Base-by-base conservation (phyloP, 1,284 basidiomycete genomes). In the Microbotryomycetes sp. region DNA sequence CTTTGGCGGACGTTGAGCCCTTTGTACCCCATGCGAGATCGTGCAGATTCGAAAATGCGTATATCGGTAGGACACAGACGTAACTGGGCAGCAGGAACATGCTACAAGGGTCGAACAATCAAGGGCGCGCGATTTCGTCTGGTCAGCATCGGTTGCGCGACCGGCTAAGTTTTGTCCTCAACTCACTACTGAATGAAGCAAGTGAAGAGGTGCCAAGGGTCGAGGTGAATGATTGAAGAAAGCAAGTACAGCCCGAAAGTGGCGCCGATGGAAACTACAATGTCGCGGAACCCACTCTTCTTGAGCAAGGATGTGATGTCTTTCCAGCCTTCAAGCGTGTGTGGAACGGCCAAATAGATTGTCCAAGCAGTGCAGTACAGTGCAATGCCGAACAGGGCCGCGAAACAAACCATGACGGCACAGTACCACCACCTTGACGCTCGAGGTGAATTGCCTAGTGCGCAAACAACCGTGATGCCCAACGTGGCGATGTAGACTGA, bases 141-240 rank as follows among this genome's bases (percentile, higher is more conserved):
- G n/a, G n/a, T n/a, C n/a, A n/a, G n/a, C n/a, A n/a, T n/a, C n/a
- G n/a, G n/a, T n/a, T n/a, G n/a, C n/a, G n/a, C n/a, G n/a, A n/a
- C n/a, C n/a, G n/a, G n/a, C n/a, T n/a, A n/a, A n/a, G n/a, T n/a
- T n/a, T n/a, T n/a, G n/a, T n/a, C n/a, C n/a, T n/a, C n/a, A n/a
- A 69, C 55, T 45, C 26, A 62, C 59, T 72, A 72, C 45, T 72
- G 88, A 52, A 84, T 66, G 81, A 94, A 92, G 57, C 85, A 89
- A 23, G 89, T 91, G 78, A 93, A 81, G 88, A 93, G 90, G 79
- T 93, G 91, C 88, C 89, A 93, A 0, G 90, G 90, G 72, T 93
- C 91, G 50, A 89, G 78, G 76, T 91, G 87, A 77, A 93, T 83
- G 74, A 92, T 80, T 3, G 88, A 91, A 58, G 85, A 82, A 74